A percentile compares a stretch with the other conserved stretches of the same genome.
These are phyloP conservation scores for Scleroderma bovista DNA, from an alignment of 768 basidiomycete genomes.

Conservation along the genomic window DNA sequence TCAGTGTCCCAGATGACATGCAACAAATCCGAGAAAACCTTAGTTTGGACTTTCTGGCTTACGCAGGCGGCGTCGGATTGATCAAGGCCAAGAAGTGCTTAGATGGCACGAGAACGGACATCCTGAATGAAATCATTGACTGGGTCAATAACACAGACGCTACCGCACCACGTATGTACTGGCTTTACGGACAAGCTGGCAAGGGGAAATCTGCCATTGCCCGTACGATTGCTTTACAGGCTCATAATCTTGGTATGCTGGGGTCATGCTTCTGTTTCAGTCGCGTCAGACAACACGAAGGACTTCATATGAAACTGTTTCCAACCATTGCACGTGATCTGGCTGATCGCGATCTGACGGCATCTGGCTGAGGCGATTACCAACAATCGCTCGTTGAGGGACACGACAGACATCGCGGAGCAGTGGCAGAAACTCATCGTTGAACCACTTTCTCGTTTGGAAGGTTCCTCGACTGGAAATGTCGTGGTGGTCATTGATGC, in stretches of 20 bases:
- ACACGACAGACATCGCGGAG: neutral
- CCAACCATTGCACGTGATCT: neutral
- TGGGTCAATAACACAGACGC: neutral
- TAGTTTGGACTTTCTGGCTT: neutral
- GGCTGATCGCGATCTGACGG: neutral
- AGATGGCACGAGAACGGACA: neutral
- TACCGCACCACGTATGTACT: neutral
- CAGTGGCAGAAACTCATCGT: conserved; percentile 19
- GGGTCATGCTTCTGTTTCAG: neutral
- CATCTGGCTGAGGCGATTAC: neutral
- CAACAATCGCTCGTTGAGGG: neutral
- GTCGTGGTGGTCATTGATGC: conserved; percentile 24
- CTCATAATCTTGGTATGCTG: neutral
- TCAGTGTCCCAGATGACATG: neutral
- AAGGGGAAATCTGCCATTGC: neutral
- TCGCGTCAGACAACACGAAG: too few species aligned
- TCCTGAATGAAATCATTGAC: neutral
- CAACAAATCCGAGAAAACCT: neutral
- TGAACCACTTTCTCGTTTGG: conserved; percentile 4
- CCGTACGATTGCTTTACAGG: neutral
- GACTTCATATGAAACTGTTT: neutral
- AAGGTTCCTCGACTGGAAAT: conserved; percentile 8
- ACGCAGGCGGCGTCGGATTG: neutral
- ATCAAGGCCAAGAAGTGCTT: neutral
- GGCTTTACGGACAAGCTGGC: neutral